Evolutionary conservation across 2,329 filamentous ascomycete genomes (phyloP), one percentile per base, ranked within the genome.

Genomic region (Nemania sp.): DNA sequence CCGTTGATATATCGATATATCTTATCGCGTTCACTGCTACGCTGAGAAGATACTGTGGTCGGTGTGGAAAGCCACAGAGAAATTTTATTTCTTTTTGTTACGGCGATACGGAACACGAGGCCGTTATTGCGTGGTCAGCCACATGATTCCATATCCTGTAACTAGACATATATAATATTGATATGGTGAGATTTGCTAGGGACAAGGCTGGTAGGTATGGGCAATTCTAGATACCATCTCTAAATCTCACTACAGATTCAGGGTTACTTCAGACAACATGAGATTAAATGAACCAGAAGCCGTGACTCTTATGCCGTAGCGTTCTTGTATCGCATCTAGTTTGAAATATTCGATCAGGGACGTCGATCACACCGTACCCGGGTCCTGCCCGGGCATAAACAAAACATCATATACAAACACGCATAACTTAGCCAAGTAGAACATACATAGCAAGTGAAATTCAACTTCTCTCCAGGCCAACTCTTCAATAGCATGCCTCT

Each of bases 1-100:
- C 32, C 32, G 32, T 35, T 41, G 38, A 41, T 41, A 41, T 41
- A 18, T 18, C 38, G 41, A 45, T 45, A n/a, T 41, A 41, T 24
- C 45, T 47, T 47, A 47, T 47, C 18, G 22, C 20, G 26, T 20
- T 27, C 62, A 20, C 45, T 32, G 24, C 27, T 59, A 24, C 45
- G 22, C 3, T 41, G 24, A 27, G 18, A 18, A 35, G 32, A 20
- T 62, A 24, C 51, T 11, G n/a, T 47, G n/a, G 22, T 49, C 41
- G n/a, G 27, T 38, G 41, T 49, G 24, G 41, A 20, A 47, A 47
- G 24, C 13, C 45, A 6, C n/a, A 47, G 15, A 41, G 11, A 10
- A 15, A 5, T 15, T 41, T 41, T 15, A 41, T 41, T 41, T 18
- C 13, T 10, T 41, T 13, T 5, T 41, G 11, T 18, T 5, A 41